phyloP scores from a whole-genome alignment of 2,329 filamentous ascomycete species.

The Pseudocercospora vitis region DNA sequence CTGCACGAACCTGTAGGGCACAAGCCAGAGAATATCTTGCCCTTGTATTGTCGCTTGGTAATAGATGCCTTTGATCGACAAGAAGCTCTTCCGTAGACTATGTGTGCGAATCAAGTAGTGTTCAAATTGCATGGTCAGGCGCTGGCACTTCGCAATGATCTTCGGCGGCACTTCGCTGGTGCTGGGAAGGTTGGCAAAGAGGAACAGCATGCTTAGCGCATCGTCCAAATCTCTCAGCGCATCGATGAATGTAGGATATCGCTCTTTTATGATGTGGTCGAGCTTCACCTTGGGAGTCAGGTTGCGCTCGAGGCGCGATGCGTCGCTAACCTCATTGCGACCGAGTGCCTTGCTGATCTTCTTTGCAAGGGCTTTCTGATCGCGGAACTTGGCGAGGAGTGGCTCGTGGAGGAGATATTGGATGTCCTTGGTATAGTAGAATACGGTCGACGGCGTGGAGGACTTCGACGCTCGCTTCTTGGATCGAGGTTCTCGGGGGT shows the following conservation, averaged over 20 bases:
- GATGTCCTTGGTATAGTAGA: slow-evolving; percentile 91
- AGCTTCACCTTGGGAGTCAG: slow-evolving; percentile 86
- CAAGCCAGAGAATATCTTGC: slow-evolving; percentile 94
- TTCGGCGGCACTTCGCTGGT: slow-evolving; percentile 87
- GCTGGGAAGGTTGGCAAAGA: slow-evolving; percentile 94
- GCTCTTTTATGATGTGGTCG: slow-evolving; percentile 95
- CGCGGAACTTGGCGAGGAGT: slow-evolving; percentile 88
- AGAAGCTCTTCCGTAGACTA: slow-evolving; percentile 89
- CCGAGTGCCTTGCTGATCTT: slow-evolving; percentile 94
- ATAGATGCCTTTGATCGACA: slow-evolving; percentile 99
- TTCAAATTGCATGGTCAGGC: slow-evolving; percentile 91
- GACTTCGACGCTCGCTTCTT: slow-evolving; percentile 96
- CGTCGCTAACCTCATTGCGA: slow-evolving; percentile 85
- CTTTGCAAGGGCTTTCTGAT: slow-evolving; percentile 95
- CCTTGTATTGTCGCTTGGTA: slow-evolving; percentile 97
- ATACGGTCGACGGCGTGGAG: slow-evolving; percentile 86
- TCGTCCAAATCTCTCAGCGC: slow-evolving; percentile 93
- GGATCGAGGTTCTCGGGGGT: slow-evolving; percentile 92
- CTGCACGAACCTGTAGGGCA: slow-evolving; percentile 98
- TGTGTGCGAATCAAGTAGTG: slow-evolving; percentile 94
- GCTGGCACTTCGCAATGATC: slow-evolving; percentile 93
- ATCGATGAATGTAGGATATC: slow-evolving; percentile 95
- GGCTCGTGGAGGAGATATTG: slow-evolving; percentile 98
- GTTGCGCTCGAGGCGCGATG: slow-evolving; percentile 84
- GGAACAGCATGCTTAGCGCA: slow-evolving; percentile 92